Percentiles rank a stretch among this genome's conserved stretches.
These are phyloP conservation scores for Geum urbanum DNA, from an alignment of 306 rosid genomes.

Conservation along the genomic window DNA sequence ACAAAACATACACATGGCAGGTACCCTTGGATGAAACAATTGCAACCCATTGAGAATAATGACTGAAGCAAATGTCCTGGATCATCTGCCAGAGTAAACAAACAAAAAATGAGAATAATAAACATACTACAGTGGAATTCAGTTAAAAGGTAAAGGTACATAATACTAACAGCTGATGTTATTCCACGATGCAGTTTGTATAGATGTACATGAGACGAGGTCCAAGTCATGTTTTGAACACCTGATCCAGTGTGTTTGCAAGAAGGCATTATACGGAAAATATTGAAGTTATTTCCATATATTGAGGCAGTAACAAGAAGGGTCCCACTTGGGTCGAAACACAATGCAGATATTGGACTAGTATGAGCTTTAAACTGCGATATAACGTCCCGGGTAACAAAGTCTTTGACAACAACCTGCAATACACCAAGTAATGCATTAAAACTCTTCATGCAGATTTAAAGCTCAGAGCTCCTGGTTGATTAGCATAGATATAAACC, in stretches of 20 bases:
- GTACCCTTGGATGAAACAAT: slow-evolving; percentile 90
- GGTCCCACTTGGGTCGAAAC: slow-evolving; percentile 90
- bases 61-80: slow-evolving; percentile 91
- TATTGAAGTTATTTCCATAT: slow-evolving; percentile 75
- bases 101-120: slow-evolving; percentile 15
- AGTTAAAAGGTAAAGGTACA: neutral
- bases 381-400: slow-evolving; percentile 58
- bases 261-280: slow-evolving; percentile 82
- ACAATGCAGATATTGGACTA: slow-evolving; percentile 84
- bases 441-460: neutral
- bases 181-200: slow-evolving; percentile 89
- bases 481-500: neutral
- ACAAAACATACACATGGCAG: slow-evolving; percentile 73
- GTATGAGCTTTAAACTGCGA: slow-evolving; percentile 87
- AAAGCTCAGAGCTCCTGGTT: slow-evolving; percentile 3
- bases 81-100: slow-evolving; percentile 54
- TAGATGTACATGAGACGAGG: slow-evolving; percentile 79
- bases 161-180: slow-evolving; percentile 79
- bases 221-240: slow-evolving; percentile 48
- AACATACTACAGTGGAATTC: neutral
- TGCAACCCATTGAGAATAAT: slow-evolving; percentile 86
- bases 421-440: slow-evolving; percentile 36
- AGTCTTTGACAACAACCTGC: slow-evolving; percentile 81
- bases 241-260: slow-evolving; percentile 51
- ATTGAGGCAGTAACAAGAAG: slow-evolving; percentile 87